phyloP scores from a whole-genome alignment of 768 basidiomycete species.

The Omphalotus guepiniiformis region DNA sequence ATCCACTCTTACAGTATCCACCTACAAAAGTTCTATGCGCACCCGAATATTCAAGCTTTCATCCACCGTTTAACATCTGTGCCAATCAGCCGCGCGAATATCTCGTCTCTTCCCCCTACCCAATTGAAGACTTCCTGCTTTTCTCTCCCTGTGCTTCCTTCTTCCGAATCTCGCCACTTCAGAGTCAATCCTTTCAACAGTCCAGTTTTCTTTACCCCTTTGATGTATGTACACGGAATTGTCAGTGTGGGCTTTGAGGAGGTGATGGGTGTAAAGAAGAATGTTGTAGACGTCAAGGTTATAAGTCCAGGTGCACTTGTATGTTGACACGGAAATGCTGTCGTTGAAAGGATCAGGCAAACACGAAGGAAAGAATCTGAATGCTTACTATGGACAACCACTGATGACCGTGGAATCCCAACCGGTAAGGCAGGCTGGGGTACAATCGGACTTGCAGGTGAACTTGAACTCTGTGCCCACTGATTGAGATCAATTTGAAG shows the following conservation, averaged over 20 bases:
- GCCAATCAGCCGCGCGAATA: slow-evolving; percentile 62
- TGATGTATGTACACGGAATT: slow-evolving; percentile 43
- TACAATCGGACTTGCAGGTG: slow-evolving; percentile 15
- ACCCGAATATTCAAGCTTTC: slow-evolving; percentile 33
- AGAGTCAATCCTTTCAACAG: slow-evolving; percentile 50
- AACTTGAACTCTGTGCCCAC: not conserved
- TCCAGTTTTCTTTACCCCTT: slow-evolving; percentile 54
- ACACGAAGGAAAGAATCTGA: not conserved
- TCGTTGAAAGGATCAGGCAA: slow-evolving; percentile 3
- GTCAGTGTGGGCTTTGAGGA: slow-evolving; percentile 39
- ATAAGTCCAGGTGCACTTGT: slow-evolving; percentile 53
- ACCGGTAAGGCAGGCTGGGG: slow-evolving; percentile 12
- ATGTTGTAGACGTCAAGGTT: slow-evolving; percentile 42
- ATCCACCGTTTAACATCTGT: slow-evolving; percentile 46
- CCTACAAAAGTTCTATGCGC: no score
- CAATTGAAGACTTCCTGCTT: slow-evolving; percentile 54
- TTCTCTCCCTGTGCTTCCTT: slow-evolving; percentile 26
- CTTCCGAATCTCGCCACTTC: slow-evolving; percentile 31
- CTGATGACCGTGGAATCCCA: slow-evolving; percentile 15
- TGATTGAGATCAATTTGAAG: not conserved
- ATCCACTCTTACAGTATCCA: no score
- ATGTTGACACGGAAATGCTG: slow-evolving; percentile 64
- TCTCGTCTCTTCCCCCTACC: slow-evolving; percentile 59
- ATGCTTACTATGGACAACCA: slow-evolving; percentile 32
- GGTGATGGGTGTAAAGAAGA: slow-evolving; percentile 56